These are phyloP conservation scores for Paramarasmius palmivorus DNA, from an alignment of 1,284 basidiomycete genomes.

Conservation along the genomic window DNA sequence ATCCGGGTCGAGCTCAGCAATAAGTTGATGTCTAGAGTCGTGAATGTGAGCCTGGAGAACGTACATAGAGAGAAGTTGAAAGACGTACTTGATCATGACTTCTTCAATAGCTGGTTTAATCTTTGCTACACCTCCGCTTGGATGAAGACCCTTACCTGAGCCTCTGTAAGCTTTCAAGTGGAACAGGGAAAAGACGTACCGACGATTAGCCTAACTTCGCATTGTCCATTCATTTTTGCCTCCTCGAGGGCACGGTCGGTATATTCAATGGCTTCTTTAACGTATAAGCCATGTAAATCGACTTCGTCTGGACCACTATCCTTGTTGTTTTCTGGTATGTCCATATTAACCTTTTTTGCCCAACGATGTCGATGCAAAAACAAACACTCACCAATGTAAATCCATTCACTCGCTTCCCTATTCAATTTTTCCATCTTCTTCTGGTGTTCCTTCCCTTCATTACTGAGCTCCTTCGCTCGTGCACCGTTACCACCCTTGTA, in stretches of 20 bases:
- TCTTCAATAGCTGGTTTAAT: slow-evolving; percentile 93
- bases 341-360: background rate
- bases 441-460: slow-evolving; percentile 84
- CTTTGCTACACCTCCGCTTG: slow-evolving; percentile 77
- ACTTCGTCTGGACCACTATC: slow-evolving; percentile 74
- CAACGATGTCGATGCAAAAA: background rate
- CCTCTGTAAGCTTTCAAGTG: background rate
- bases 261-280: slow-evolving; percentile 84
- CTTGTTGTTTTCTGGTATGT: slow-evolving; percentile 82
- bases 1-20: slow-evolving; percentile 77
- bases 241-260: slow-evolving; percentile 71
- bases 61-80: background rate
- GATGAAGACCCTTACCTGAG: slow-evolving; percentile 84
- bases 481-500: slow-evolving; percentile 76
- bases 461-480: slow-evolving; percentile 81
- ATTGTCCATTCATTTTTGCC: slow-evolving; percentile 66
- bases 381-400: slow-evolving; percentile 66
- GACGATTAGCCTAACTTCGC: slow-evolving; percentile 82
- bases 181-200: slow-evolving; percentile 63
- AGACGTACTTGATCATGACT: slow-evolving; percentile 74
- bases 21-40: slow-evolving; percentile 63
- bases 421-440: slow-evolving; percentile 81
- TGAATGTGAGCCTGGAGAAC: background rate
- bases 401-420: slow-evolving; percentile 86
- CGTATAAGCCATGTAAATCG: slow-evolving; percentile 91